Percentiles rank a stretch among this genome's conserved stretches.
phyloP scores from a whole-genome alignment of 345 rosid species.

The Eucalyptus curtisii region DNA sequence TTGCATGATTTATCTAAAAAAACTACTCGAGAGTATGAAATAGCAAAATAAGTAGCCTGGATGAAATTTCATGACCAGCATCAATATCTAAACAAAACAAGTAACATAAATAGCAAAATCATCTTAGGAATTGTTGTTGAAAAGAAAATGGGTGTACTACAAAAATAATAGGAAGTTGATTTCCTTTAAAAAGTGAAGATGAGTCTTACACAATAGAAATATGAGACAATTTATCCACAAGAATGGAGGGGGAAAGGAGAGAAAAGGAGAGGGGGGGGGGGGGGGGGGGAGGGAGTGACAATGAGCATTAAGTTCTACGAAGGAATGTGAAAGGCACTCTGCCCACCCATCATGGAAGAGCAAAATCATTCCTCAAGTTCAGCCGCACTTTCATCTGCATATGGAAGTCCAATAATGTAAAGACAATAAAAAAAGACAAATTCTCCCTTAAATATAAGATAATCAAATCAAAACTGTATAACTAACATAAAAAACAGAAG shows the following conservation, averaged over 20 bases:
- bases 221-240: neutral
- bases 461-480: neutral
- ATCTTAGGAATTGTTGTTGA: neutral
- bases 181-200: neutral
- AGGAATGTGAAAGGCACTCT: neutral
- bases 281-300: neutral
- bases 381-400: conserved; percentile 49
- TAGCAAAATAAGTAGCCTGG: neutral
- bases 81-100: neutral
- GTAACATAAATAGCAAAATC: neutral
- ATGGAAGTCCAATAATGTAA: conserved; percentile 26
- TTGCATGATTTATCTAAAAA: neutral
- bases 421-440: neutral
- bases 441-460: neutral
- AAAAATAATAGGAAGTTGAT: neutral
- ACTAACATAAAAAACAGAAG: neutral
- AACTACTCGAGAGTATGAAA: neutral
- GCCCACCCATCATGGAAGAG: neutral
- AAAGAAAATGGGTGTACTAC: neutral
- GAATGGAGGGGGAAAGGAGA: neutral
- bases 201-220: neutral
- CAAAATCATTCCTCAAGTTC: conserved; percentile 33
- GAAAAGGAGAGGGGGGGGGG: too few relatives aligned
- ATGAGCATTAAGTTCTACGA: neutral
- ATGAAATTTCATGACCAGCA: neutral